Evolutionary conservation across 2,329 filamentous ascomycete genomes (phyloP).

Genomic region (Sporothrix curviconia): DNA sequence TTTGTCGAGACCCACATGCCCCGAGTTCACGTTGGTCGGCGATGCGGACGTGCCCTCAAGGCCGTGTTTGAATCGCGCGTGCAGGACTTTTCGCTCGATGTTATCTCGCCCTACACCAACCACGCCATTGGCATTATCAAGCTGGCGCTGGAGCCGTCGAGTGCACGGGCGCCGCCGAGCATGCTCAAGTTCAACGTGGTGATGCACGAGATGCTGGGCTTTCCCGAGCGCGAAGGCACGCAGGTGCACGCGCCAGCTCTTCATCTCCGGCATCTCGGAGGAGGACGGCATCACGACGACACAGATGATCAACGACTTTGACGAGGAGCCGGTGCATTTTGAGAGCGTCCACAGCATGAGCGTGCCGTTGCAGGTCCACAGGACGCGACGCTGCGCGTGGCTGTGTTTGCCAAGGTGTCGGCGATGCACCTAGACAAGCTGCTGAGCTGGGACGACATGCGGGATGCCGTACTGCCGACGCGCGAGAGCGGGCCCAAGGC

Average conservation of each 20-base stretch:
- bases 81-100: slow-evolving; percentile 87
- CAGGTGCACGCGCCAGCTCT: slow-evolving; percentile 96
- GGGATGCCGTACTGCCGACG: slow-evolving; percentile 62
- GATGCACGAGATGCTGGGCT: slow-evolving; percentile 92
- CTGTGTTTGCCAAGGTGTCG: slow-evolving; percentile 86
- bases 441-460: slow-evolving; percentile 97
- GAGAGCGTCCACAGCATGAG: slow-evolving; percentile 99
- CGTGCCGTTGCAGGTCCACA: slow-evolving; percentile 72
- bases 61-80: slow-evolving; percentile 93
- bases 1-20: slow-evolving; percentile 89
- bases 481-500: slow-evolving; percentile 45
- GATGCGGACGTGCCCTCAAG: slow-evolving; percentile 88
- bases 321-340: slow-evolving; percentile 86
- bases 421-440: slow-evolving; percentile 94
- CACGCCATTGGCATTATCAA: slow-evolving; percentile 87
- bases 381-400: slow-evolving; percentile 71
- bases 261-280: slow-evolving; percentile 83
- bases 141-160: slow-evolving; percentile 86
- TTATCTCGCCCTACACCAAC: slow-evolving; percentile 85
- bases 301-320: slow-evolving; percentile 88
- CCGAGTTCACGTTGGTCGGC: slow-evolving; percentile 82
- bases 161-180: slow-evolving; percentile 81
- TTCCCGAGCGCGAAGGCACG: slow-evolving; percentile 90
- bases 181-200: slow-evolving; percentile 98
- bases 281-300: slow-evolving; percentile 91